A percentile compares a stretch with the other conserved stretches of the same genome.
These are phyloP conservation scores for Lophiostoma macrostomum DNA, from an alignment of 495 filamentous ascomycete genomes.

Conservation along the genomic window DNA sequence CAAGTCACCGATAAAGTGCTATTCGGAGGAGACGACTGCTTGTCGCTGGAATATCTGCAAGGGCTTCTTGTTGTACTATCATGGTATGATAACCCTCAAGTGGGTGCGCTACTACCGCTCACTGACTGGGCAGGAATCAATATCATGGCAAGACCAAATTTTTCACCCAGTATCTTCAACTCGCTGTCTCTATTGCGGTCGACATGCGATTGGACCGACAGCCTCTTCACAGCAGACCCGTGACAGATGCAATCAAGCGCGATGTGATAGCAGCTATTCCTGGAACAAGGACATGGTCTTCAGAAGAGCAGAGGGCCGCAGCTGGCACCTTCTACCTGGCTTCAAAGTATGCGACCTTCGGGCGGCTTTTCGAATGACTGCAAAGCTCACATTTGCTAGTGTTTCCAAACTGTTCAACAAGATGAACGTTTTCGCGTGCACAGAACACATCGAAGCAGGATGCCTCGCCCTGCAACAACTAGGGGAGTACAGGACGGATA, in stretches of 20 bases:
- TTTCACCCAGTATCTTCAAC: conserved; percentile 22
- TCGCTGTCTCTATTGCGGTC: conserved; percentile 23
- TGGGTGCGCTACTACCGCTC: not conserved
- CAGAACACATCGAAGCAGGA: conserved; percentile 21
- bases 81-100: conserved; percentile 7
- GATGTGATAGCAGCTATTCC: conserved; percentile 1
- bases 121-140: conserved; percentile 21
- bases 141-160: conserved; percentile 17
- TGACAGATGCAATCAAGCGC: conserved; percentile 3
- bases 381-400: conserved; percentile 5
- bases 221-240: conserved; percentile 7
- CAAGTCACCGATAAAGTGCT: conserved; percentile 25
- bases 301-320: conserved; percentile 24
- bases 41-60: conserved; percentile 25
- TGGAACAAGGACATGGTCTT: conserved; percentile 9
- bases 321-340: conserved; percentile 25
- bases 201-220: conserved; percentile 24
- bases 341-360: conserved; percentile 18
- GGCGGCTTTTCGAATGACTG: not conserved
- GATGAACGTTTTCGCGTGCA: conserved; percentile 22
- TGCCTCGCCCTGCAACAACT: conserved; percentile 17
- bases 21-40: conserved; percentile 17
- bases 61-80: conserved; percentile 22
- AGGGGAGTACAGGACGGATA: conserved; percentile 23
- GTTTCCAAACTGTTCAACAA: conserved; percentile 27